Base-by-base conservation (phyloP, 2,329 filamentous ascomycete genomes). In the Epichloe aotearoae region DNA sequence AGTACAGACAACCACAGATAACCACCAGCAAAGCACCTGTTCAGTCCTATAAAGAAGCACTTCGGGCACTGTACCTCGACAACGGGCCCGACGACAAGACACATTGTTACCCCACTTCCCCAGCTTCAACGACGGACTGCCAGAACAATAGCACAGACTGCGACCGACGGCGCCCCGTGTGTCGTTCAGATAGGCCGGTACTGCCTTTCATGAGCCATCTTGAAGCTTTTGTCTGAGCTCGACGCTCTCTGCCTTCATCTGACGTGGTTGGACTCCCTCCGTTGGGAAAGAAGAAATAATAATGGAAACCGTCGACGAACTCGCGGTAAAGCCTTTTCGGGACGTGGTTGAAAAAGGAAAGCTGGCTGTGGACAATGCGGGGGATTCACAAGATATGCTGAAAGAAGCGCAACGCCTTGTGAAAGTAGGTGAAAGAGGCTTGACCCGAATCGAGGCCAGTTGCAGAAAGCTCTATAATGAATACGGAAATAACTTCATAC, bases 311-410 rank as follows among this genome's bases (percentile, higher is more conserved):
- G 63, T 71, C 23, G 57, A 58, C 43, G 65, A 68, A 43, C 69
- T 79, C 44, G 71, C 77, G 38, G 62, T 77, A 30, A 66, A 66
- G 37, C 74, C 75, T 30, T 79, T 79, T 56, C 67, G 63, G 49
- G 74, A 79, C 43, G 71, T 79, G 50, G 69, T 76, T 48, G 70
- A 74, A 42, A 77, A 76, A 64, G 75, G 70, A 34, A 71, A 64
- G 36, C 53, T 58, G 11, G 75, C 76, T 0, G 58, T 72, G 46
- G 65, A 68, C 26, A 77, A 77, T 66, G 73, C 73, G 10, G 70
- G 64, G 64, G 65, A 68, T 50, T 59, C 66, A 23, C 63, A 70
- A 53, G 52, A 55, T 43, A 79, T 80, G 76, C 64, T 69, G 58
- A 73, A 70, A 61, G 71, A 73, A 26, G 73, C 74, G 26, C 69